Percentiles rank a stretch among this genome's conserved stretches.
phyloP scores from a whole-genome alignment of 768 basidiomycete species.

The Psilocybe azurescens region DNA sequence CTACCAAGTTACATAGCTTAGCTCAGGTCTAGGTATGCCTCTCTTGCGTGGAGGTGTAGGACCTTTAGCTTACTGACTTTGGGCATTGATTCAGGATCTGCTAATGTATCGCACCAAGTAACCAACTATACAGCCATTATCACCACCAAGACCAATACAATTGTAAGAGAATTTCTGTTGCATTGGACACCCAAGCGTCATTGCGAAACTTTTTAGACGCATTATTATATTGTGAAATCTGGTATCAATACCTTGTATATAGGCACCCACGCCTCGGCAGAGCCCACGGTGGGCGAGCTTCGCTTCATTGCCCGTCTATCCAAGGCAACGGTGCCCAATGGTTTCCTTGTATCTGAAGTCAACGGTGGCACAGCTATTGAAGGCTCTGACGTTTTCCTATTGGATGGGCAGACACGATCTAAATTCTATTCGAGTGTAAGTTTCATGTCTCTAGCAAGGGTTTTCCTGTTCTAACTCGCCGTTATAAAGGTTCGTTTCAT shows the following conservation, averaged over 20 bases:
- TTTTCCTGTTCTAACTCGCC: neutral
- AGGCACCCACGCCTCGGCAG: slow-evolving; percentile 50
- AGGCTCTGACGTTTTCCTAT: slow-evolving; percentile 49
- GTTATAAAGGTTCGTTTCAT: slow-evolving; percentile 48
- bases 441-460: no score
- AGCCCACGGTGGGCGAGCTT: slow-evolving; percentile 52
- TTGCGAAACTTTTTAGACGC: slow-evolving; percentile 34
- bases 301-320: slow-evolving; percentile 53
- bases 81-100: slow-evolving; percentile 37
- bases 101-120: slow-evolving; percentile 44
- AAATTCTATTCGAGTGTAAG: slow-evolving; percentile 54
- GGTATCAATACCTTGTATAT: slow-evolving; percentile 51
- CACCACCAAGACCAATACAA: slow-evolving; percentile 48
- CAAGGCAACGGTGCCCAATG: slow-evolving; percentile 45
- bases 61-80: neutral
- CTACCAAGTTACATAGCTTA: slow-evolving; percentile 49
- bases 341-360: slow-evolving; percentile 41
- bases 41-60: neutral
- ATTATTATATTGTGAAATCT: slow-evolving; percentile 50
- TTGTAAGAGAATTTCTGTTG: slow-evolving; percentile 33
- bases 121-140: slow-evolving; percentile 45
- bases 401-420: slow-evolving; percentile 51
- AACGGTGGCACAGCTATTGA: slow-evolving; percentile 49
- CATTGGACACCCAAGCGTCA: neutral
- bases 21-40: slow-evolving; percentile 46